These are phyloP conservation scores for Pulveroboletus ravenelii DNA, from an alignment of 768 basidiomycete species.

Conservation along the genomic window DNA sequence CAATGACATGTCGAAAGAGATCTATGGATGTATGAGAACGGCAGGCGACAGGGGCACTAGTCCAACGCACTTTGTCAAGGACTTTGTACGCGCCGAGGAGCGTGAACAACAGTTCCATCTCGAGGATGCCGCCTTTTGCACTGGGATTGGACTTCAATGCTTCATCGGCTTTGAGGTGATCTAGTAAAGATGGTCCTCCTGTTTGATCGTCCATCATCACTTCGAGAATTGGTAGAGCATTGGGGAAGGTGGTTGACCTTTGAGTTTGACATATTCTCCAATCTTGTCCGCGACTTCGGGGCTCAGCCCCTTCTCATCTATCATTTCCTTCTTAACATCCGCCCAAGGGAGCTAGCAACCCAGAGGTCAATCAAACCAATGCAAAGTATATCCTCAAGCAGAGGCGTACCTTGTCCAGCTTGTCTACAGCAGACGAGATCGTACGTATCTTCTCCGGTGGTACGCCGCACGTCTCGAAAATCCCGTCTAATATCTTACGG, in stretches of 20 bases:
- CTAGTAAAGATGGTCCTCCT: slow-evolving; percentile 80
- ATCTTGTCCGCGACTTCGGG: slow-evolving; percentile 83
- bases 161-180: slow-evolving; percentile 59
- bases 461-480: slow-evolving; percentile 96
- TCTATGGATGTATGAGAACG: slow-evolving; percentile 37
- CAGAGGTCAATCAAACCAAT: neutral
- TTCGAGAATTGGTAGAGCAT: neutral
- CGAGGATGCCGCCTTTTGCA: slow-evolving; percentile 77
- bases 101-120: slow-evolving; percentile 82
- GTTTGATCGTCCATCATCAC: neutral
- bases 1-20: slow-evolving; percentile 94
- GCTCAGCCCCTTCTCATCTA: slow-evolving; percentile 87
- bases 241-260: slow-evolving; percentile 49
- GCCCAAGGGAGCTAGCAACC: slow-evolving; percentile 68
- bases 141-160: slow-evolving; percentile 62
- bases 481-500: slow-evolving; percentile 93
- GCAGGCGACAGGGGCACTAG: neutral
- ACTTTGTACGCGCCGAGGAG: slow-evolving; percentile 80
- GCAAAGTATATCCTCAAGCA: neutral
- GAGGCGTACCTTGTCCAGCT: slow-evolving; percentile 82
- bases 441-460: slow-evolving; percentile 82
- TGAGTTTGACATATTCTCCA: slow-evolving; percentile 93
- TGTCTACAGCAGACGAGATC: slow-evolving; percentile 96
- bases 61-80: slow-evolving; percentile 58
- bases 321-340: slow-evolving; percentile 96